Percentiles rank a stretch among this genome's conserved stretches.
phyloP scores from a whole-genome alignment of 2,329 filamentous ascomycete genomes.

The Colletotrichum sp. region DNA sequence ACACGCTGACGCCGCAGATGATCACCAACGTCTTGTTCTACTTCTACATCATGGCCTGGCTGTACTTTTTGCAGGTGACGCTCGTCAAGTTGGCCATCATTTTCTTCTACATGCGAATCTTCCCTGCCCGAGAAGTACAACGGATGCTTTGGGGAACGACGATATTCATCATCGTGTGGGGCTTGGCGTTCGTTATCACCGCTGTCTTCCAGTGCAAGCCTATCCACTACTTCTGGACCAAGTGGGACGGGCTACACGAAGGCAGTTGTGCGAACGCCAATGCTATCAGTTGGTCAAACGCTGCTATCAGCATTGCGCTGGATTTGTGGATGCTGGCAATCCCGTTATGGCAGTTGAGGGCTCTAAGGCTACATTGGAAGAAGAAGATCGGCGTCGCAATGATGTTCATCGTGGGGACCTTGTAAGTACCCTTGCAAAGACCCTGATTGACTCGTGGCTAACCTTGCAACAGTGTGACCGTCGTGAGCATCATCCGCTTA shows the following conservation, averaged over 20 bases:
- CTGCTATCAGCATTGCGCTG: slow-evolving; percentile 49
- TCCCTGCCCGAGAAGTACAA: slow-evolving; percentile 38
- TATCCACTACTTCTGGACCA: slow-evolving; percentile 51
- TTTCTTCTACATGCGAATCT: slow-evolving; percentile 56
- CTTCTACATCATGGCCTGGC: slow-evolving; percentile 39
- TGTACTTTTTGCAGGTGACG: slow-evolving; percentile 48
- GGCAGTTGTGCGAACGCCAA: slow-evolving; percentile 51
- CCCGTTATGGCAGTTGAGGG: slow-evolving; percentile 43
- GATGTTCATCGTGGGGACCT: slow-evolving; percentile 49
- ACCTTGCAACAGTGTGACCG: slow-evolving; percentile 23
- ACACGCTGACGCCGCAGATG: slow-evolving; percentile 41
- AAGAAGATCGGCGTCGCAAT: slow-evolving; percentile 46
- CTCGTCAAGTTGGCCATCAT: slow-evolving; percentile 52
- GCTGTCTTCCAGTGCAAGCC: slow-evolving; percentile 52
- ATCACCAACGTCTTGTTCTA: slow-evolving; percentile 44
- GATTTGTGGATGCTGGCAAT: slow-evolving; percentile 53
- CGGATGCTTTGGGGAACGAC: slow-evolving; percentile 41
- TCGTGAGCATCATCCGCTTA: slow-evolving; percentile 31
- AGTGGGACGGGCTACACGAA: slow-evolving; percentile 50
- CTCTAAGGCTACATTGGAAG: slow-evolving; percentile 42
- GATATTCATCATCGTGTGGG: slow-evolving; percentile 35
- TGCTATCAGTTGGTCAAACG: slow-evolving; percentile 49
- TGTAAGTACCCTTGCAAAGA: slow-evolving; percentile 28
- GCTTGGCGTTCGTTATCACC: slow-evolving; percentile 40
- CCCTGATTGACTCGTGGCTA: background rate